Evolutionary conservation across 768 basidiomycete species (phyloP), one percentile per base, ranked within the genome.

Genomic region (Collybia nuda): DNA sequence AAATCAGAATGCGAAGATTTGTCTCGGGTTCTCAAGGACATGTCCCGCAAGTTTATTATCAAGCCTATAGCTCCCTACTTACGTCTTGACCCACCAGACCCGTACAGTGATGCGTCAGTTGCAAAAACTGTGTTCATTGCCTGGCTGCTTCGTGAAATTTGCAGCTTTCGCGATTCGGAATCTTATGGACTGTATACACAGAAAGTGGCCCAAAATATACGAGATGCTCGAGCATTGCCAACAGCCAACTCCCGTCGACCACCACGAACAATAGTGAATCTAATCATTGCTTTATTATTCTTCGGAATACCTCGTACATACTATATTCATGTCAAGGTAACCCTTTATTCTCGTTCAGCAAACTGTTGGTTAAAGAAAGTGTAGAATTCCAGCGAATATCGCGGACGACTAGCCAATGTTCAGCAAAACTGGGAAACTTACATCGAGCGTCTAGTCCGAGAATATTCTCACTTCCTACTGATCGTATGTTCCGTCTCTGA

Each of bases 401-500:
- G 75, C 1, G 80, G 79, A 2, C 73, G 80, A 14, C 64, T 81
- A 21, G 65, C 70, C 2, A 74, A 67, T 35, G 66, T 80, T n/a
- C 74, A 78, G 54, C 60, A 69, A 41, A 76, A 68, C 36, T 83
- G 80, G 80, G 69, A 77, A 45, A 59, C 54, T 14, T 81, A 81
- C 49, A 74, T 79, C 19, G 68, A 73, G 29, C 73, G 78, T 29
- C 69, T 83, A 5, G 76, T 77, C 5, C 67, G 74, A 51, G 80
- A 82, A 54, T 82, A 81, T 57, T 77, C 79, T 7, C 74, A 82
- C 50, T 81, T 83, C 53, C 65, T 82, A 17, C 69, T 82, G 6
- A 74, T 83, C 29, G 81, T 81, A 53, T 67, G 78, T 63, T 19
- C 8, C 32, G 37, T 23, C 40, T 39, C 15, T 11, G 8, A 35